A percentile compares a stretch with the other conserved stretches of the same genome.
Conservation (phyloP, 345 rosid species). For the Camelina sativa region DNA sequence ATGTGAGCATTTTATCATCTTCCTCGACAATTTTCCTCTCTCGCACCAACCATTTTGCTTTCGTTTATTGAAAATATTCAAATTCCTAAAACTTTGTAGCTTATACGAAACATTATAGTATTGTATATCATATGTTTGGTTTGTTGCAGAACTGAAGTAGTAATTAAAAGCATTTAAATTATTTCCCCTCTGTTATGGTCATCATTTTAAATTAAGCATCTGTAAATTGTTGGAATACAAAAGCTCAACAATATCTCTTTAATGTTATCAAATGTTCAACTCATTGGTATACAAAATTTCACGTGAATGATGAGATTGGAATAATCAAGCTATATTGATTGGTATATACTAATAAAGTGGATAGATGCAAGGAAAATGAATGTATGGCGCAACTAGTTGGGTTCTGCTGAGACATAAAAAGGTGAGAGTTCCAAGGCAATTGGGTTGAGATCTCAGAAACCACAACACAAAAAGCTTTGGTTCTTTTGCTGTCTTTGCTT, state of each 20-base stretch:
- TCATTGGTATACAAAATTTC: slow-evolving; percentile 14
- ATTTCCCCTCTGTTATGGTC: neutral
- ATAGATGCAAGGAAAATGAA: slow-evolving; percentile 18
- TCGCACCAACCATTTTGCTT: slow-evolving; percentile 8
- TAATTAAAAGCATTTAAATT: neutral
- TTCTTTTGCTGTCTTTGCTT: slow-evolving; percentile 46
- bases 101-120: neutral
- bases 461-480: slow-evolving; percentile 37
- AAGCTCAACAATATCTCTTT: neutral
- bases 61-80: neutral
- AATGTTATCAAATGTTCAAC: slow-evolving; percentile 3
- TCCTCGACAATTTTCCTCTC: slow-evolving; percentile 20
- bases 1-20: slow-evolving; percentile 35
- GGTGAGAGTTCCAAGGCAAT: slow-evolving; percentile 48
- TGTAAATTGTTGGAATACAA: neutral
- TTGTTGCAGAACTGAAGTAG: neutral
- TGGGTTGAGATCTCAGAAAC: slow-evolving; percentile 44
- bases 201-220: neutral
- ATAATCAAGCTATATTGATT: slow-evolving; percentile 23
- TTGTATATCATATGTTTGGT: neutral
- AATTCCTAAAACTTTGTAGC: neutral
- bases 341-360: slow-evolving; percentile 4
- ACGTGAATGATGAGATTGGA: slow-evolving; percentile 35
- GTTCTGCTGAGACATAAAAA: slow-evolving; percentile 34
- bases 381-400: slow-evolving; percentile 45